phyloP scores from a whole-genome alignment of 2,329 filamentous ascomycete genomes.

The Falciphora oryzae region DNA sequence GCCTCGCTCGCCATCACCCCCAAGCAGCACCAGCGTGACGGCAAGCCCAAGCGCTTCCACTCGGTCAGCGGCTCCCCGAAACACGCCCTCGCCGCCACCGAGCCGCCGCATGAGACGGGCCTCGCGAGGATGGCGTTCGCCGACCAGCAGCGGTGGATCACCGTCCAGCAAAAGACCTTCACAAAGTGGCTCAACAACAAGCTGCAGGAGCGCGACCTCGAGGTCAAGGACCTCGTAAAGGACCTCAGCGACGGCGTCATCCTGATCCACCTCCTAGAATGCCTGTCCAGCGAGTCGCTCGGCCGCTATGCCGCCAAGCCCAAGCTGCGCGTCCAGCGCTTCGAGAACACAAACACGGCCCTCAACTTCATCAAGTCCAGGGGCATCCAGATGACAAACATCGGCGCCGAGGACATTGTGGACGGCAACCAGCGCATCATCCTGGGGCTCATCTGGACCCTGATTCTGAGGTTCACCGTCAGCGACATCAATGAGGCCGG shows the following conservation, averaged over 20 bases:
- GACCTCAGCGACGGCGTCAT: slow-evolving; percentile 93
- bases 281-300: slow-evolving; percentile 87
- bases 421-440: slow-evolving; percentile 98
- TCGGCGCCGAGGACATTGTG: slow-evolving; percentile 95
- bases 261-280: slow-evolving; percentile 95
- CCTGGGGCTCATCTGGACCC: slow-evolving; percentile 92
- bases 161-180: slow-evolving; percentile 97
- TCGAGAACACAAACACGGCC: slow-evolving; percentile 96
- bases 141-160: slow-evolving; percentile 63
- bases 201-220: slow-evolving; percentile 68
- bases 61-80: slow-evolving; percentile 29
- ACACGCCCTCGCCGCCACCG: slow-evolving; percentile 38
- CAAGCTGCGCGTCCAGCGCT: slow-evolving; percentile 91
- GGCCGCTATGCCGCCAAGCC: slow-evolving; percentile 95
- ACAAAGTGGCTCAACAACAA: slow-evolving; percentile 99
- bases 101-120: slow-evolving; percentile 44
- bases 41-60: slow-evolving; percentile 28
- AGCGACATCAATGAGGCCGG: slow-evolving; percentile 98
- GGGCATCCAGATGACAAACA: slow-evolving; percentile 96
- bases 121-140: slow-evolving; percentile 56
- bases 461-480: slow-evolving; percentile 97
- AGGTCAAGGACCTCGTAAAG: slow-evolving; percentile 78
- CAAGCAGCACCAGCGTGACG: slow-evolving; percentile 17
- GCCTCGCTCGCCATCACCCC: slow-evolving; percentile 28
- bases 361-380: slow-evolving; percentile 80